Conservation (phyloP, 805 yeast genomes). For the Wickerhamiella musiphila region DNA sequence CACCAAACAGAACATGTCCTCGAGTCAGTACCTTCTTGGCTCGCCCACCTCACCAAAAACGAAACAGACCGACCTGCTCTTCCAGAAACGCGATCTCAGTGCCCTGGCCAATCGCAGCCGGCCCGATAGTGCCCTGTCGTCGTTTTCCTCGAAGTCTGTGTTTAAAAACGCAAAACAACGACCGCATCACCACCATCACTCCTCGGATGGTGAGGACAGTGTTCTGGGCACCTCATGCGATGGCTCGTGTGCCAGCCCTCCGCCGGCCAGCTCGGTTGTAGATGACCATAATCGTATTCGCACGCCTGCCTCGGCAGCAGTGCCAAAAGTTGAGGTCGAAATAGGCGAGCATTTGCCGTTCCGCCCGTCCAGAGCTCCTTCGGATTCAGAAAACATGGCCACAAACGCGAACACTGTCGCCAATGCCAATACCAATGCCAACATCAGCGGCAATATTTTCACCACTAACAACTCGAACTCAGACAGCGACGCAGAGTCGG, state of each 20-base stretch:
- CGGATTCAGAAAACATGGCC: slow-evolving; percentile 17
- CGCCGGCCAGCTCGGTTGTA: slow-evolving; percentile 12
- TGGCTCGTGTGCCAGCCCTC: slow-evolving; percentile 5
- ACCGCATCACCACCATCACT: slow-evolving; percentile 1
- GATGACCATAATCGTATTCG: too few relatives aligned
- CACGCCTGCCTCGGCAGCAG: slow-evolving; percentile 12
- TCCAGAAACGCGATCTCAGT: slow-evolving; percentile 12
- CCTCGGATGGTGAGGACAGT: neutral
- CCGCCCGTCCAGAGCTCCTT: slow-evolving; percentile 14
- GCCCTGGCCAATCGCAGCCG: neutral
- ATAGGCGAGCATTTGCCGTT: slow-evolving; percentile 20
- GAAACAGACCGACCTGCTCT: too few relatives aligned
- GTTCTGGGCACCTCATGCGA: neutral
- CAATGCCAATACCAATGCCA: too few relatives aligned
- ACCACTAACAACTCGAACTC: too few relatives aligned
- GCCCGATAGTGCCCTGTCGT: slow-evolving; percentile 3
- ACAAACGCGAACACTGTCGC: slow-evolving; percentile 1
- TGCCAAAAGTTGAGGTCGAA: too few relatives aligned
- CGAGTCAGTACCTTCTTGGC: too few relatives aligned
- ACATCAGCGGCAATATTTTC: too few relatives aligned
- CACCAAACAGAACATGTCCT: too few relatives aligned
- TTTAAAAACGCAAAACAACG: neutral
- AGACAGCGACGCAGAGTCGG: too few relatives aligned
- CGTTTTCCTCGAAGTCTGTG: slow-evolving; percentile 6
- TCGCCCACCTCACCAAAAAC: too few relatives aligned